Percentiles rank a stretch among this genome's conserved stretches.
Conservation (phyloP, 2,329 filamentous ascomycete genomes). For the Epichloe gansuensis region DNA sequence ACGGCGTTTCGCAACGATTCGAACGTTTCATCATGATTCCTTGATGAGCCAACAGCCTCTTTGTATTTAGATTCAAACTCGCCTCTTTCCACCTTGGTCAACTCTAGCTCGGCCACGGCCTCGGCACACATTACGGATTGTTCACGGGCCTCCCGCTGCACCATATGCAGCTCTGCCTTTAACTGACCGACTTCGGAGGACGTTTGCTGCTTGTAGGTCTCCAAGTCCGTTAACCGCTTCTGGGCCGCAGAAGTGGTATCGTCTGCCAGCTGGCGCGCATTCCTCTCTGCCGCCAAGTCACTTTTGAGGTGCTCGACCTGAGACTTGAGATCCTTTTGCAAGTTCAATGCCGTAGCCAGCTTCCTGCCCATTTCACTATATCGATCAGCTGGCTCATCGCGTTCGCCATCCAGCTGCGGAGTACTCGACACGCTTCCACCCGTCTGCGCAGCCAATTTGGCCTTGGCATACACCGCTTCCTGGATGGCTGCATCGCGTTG, state of each 20-base stretch:
- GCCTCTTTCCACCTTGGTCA: constrained; percentile 77
- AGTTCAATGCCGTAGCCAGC: constrained; percentile 66
- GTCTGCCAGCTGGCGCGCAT: constrained; percentile 72
- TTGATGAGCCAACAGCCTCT: constrained; percentile 52
- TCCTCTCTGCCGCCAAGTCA: constrained; percentile 72
- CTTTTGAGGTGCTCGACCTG: constrained; percentile 55
- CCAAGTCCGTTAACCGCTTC: constrained; percentile 71
- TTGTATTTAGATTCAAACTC: constrained; percentile 60
- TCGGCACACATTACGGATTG: constrained; percentile 69
- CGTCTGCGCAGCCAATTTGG: constrained; percentile 70
- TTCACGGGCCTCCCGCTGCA: constrained; percentile 67
- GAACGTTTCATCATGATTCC: constrained; percentile 60
- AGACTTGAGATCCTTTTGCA: constrained; percentile 71
- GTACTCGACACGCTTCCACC: constrained; percentile 52
- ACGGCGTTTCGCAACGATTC: constrained; percentile 68
- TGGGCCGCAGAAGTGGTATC: constrained; percentile 76
- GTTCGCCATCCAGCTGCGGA: constrained; percentile 45
- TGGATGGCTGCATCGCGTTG: constrained; percentile 90
- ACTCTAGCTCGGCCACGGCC: constrained; percentile 58
- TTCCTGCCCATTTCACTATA: constrained; percentile 67
- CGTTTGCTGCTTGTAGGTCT: constrained; percentile 71
- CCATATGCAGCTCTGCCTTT: constrained; percentile 71
- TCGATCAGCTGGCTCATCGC: constrained; percentile 42
- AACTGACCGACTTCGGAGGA: constrained; percentile 76
- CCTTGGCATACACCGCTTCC: constrained; percentile 90